Conservation (phyloP, 257 asterid species). For the Jaltomata sinuosa region DNA sequence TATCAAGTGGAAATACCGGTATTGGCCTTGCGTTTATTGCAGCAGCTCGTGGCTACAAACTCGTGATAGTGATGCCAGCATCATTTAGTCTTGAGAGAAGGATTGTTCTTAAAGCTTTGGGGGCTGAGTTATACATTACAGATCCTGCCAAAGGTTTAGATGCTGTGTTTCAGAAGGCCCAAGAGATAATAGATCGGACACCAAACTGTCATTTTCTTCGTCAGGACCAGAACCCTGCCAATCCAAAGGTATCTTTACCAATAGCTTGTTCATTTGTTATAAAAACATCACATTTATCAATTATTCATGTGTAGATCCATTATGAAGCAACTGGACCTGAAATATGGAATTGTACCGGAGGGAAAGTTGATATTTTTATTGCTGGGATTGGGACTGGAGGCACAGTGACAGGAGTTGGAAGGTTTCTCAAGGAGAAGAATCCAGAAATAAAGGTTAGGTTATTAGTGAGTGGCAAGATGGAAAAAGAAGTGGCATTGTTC, state of each 20-base stretch:
- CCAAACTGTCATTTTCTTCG: slow-evolving; percentile 22
- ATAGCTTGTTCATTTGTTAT: background rate
- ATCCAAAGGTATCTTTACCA: slow-evolving; percentile 23
- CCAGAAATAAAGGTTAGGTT: slow-evolving; percentile 19
- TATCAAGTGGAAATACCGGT: slow-evolving; percentile 41
- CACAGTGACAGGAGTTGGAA: slow-evolving; percentile 38
- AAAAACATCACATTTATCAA: background rate
- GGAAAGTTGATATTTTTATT: slow-evolving; percentile 27
- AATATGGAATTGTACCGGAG: slow-evolving; percentile 29
- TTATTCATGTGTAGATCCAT: slow-evolving; percentile 20
- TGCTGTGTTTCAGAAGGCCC: slow-evolving; percentile 15
- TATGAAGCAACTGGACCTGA: slow-evolving; percentile 47
- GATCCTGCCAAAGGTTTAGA: slow-evolving; percentile 26
- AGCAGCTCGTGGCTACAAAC: slow-evolving; percentile 32
- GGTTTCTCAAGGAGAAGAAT: slow-evolving; percentile 36
- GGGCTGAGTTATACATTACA: slow-evolving; percentile 23
- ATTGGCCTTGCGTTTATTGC: slow-evolving; percentile 44
- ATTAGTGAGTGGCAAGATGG: background rate
- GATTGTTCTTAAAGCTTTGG: slow-evolving; percentile 33
- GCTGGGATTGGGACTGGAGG: slow-evolving; percentile 48
- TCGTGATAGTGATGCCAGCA: slow-evolving; percentile 24
- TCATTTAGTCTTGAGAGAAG: slow-evolving; percentile 29
- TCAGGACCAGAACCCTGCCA: slow-evolving; percentile 32
- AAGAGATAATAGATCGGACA: slow-evolving; percentile 20
- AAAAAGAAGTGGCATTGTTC: background rate